phyloP scores from a whole-genome alignment of 768 basidiomycete genomes.

The Trametes cingulata region DNA sequence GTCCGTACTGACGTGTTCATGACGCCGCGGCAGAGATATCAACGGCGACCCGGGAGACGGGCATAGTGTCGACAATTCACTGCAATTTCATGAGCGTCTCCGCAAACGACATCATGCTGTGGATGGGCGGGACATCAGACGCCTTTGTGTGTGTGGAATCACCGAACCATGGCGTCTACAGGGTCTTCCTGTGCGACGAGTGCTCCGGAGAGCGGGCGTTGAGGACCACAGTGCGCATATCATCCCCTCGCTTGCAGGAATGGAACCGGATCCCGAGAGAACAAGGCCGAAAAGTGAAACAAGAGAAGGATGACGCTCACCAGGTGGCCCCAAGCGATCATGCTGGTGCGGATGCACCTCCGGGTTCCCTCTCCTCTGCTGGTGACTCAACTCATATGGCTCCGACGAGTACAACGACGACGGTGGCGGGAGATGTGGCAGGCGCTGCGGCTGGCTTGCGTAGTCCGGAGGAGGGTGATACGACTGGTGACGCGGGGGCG shows the following conservation, averaged over 20 bases:
- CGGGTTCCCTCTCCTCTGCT: slow-evolving; percentile 15
- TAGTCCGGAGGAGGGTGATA: slow-evolving; percentile 21
- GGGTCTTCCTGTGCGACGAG: neutral
- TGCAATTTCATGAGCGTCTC: slow-evolving; percentile 3
- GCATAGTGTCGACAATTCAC: neutral
- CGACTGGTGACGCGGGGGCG: slow-evolving; percentile 20
- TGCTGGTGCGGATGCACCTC: slow-evolving; percentile 23
- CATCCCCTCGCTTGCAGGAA: neutral
- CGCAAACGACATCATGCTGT: neutral
- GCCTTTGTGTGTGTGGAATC: slow-evolving; percentile 7
- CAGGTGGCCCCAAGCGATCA: slow-evolving; percentile 21
- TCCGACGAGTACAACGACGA: slow-evolving; percentile 22
- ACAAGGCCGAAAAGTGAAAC: slow-evolving; percentile 4
- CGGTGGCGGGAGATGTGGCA: slow-evolving; percentile 26
- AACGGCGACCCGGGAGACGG: neutral
- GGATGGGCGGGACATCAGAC: neutral
- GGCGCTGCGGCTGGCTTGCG: slow-evolving; percentile 15
- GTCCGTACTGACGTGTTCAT: neutral
- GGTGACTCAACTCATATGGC: slow-evolving; percentile 24
- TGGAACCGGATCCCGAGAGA: neutral
- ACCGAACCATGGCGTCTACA: neutral
- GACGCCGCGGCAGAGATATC: neutral
- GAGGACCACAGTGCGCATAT: neutral
- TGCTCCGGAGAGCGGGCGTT: neutral
- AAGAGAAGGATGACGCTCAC: slow-evolving; percentile 12